Base-by-base conservation (phyloP, 495 filamentous ascomycete species). In the Talaromyces adpressus region DNA sequence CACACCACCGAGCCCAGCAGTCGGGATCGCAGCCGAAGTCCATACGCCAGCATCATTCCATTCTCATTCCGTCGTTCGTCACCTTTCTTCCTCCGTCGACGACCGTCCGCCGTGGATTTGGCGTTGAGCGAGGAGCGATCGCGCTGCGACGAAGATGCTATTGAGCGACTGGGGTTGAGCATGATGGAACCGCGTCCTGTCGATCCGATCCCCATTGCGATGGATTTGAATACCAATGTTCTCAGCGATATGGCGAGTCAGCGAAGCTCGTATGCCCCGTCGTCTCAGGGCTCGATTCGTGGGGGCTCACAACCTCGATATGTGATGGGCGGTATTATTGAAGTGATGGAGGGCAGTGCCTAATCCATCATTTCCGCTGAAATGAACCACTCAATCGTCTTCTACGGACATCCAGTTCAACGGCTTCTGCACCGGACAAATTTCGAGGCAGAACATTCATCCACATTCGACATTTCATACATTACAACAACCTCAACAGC, bases 251-350 rank as follows among this genome's bases (percentile, higher is more conserved):
- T 60, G 29, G 30, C 52, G 14, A 57, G 57, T 32, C 57, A 45
- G 18, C 57, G 53, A 47, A 53, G 57, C 60, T 62, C 60, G 14
- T 62, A 30, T 22, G 29, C 47, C 6, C 62, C 61, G 22, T 53
- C 54, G 27, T 45, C 56, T 36, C 62, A 64, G 47, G 22, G 60
- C 47, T 62, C 47, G 45, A 41, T 62, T 18, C 60, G 58, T 6
- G 41, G 27, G 4, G 18, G n/a, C 45, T 34, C 62, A 56, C 73
- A 72, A 61, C 77, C 74, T 14, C 65, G 72, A 7, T 77, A 75
- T 62, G 78, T 81, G 6, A 79, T 81, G 75, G 76, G 76, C 18
- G 78, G 78, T 9, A 81, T 81, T 29, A 75, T 79, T 63, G 78
- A 81, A 67, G 76, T 79, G n/a, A 78, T 81, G 78, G 78, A 81